A percentile compares a stretch with the other conserved stretches of the same genome.
Evolutionary conservation across 2,329 filamentous ascomycete species (phyloP).

Genomic region (Neurospora sp.): DNA sequence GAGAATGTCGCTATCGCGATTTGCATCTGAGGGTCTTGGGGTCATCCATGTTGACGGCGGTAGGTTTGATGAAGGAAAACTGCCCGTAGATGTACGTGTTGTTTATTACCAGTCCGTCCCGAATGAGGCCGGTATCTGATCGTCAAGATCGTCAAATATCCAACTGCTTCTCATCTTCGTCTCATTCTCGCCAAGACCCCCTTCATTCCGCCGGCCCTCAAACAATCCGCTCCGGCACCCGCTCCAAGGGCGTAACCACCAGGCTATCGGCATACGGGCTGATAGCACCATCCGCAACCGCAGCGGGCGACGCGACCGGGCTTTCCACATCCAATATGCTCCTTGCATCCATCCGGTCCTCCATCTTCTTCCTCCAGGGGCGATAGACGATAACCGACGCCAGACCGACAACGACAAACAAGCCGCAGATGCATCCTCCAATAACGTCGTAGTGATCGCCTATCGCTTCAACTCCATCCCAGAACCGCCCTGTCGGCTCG

Average conservation of each 20-base stretch:
- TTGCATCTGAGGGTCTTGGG: not conserved
- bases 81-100: not conserved
- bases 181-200: not conserved
- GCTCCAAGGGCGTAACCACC: not conserved
- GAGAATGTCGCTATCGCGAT: not conserved
- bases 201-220: not conserved
- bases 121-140: not conserved
- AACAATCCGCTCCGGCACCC: not conserved
- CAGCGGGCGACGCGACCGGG: not conserved
- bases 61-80: not conserved
- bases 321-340: not conserved
- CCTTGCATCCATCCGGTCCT: slow-evolving; percentile 11
- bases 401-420: slow-evolving; percentile 69
- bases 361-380: slow-evolving; percentile 58
- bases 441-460: slow-evolving; percentile 79
- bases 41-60: not conserved
- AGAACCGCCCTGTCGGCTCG: slow-evolving; percentile 66
- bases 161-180: not conserved
- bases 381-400: slow-evolving; percentile 66
- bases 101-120: not conserved
- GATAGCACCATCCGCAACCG: not conserved
- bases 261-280: not conserved
- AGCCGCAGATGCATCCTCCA: slow-evolving; percentile 74
- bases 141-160: not conserved
- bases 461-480: slow-evolving; percentile 71